Evolutionary conservation across 176 grass and related monocot genomes (phyloP).

Genomic region (Leersia perrieri): DNA sequence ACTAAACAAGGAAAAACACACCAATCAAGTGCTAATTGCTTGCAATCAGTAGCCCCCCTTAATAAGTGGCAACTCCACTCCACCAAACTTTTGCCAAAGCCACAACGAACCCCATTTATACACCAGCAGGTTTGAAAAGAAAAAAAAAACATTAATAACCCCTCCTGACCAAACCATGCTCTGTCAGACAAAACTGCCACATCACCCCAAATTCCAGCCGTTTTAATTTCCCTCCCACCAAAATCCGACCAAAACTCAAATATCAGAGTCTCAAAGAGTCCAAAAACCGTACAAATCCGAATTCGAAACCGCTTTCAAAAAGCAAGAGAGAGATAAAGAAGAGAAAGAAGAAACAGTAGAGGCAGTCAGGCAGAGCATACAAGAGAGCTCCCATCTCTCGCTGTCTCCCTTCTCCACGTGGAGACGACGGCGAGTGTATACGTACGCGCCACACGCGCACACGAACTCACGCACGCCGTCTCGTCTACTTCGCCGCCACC

Average conservation of each 20-base stretch:
- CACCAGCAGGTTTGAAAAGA: no score
- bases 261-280: neutral
- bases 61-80: neutral
- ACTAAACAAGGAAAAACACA: neutral
- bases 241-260: neutral
- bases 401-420: constrained; percentile 36
- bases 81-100: neutral
- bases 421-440: constrained; percentile 2
- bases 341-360: neutral
- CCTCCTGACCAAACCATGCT: neutral
- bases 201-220: neutral
- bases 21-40: neutral
- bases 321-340: neutral
- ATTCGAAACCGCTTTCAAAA: neutral
- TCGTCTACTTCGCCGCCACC: neutral
- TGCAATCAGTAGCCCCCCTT: neutral
- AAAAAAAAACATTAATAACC: no score
- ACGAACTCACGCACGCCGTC: constrained; percentile 18
- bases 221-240: neutral
- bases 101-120: neutral
- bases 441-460: neutral
- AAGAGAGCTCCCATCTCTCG: neutral
- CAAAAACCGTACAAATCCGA: neutral
- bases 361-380: neutral
- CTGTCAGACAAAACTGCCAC: neutral